Conservation (phyloP, 257 asterid species). For the Salvia rosmarinus region DNA sequence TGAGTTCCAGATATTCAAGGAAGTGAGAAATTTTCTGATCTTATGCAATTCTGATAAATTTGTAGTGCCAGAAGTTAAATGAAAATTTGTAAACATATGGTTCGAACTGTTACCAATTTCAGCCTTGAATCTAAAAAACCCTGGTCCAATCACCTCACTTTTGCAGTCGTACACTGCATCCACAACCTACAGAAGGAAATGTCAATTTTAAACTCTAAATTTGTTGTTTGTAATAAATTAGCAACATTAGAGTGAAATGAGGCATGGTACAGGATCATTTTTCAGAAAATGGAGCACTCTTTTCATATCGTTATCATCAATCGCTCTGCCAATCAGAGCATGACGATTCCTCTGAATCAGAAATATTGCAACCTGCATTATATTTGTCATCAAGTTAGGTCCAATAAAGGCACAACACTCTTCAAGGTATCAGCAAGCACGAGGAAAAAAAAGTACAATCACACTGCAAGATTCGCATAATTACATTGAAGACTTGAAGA, state of each 20-base stretch:
- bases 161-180: slow-evolving; percentile 94
- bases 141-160: slow-evolving; percentile 99
- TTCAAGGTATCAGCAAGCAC: slow-evolving; percentile 4
- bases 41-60: slow-evolving; percentile 4
- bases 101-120: slow-evolving; percentile 75
- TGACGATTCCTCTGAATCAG: slow-evolving; percentile 98
- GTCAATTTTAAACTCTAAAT: slow-evolving; percentile 25
- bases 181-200: slow-evolving; percentile 64
- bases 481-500: not conserved
- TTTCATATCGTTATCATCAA: slow-evolving; percentile 86
- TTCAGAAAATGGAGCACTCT: slow-evolving; percentile 79
- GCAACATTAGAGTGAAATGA: slow-evolving; percentile 17
- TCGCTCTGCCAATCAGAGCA: slow-evolving; percentile 96
- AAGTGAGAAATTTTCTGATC: slow-evolving; percentile 7
- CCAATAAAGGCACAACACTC: slow-evolving; percentile 4
- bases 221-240: slow-evolving; percentile 22
- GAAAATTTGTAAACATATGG: slow-evolving; percentile 21
- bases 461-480: slow-evolving; percentile 4
- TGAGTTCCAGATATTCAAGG: slow-evolving; percentile 1
- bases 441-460: not conserved
- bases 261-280: slow-evolving; percentile 72
- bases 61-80: slow-evolving; percentile 25
- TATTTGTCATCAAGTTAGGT: slow-evolving; percentile 28
- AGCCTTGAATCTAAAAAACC: slow-evolving; percentile 96
- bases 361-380: slow-evolving; percentile 86